phyloP scores from a whole-genome alignment of 2,329 filamentous ascomycete species.

The Blastomyces parvus region DNA sequence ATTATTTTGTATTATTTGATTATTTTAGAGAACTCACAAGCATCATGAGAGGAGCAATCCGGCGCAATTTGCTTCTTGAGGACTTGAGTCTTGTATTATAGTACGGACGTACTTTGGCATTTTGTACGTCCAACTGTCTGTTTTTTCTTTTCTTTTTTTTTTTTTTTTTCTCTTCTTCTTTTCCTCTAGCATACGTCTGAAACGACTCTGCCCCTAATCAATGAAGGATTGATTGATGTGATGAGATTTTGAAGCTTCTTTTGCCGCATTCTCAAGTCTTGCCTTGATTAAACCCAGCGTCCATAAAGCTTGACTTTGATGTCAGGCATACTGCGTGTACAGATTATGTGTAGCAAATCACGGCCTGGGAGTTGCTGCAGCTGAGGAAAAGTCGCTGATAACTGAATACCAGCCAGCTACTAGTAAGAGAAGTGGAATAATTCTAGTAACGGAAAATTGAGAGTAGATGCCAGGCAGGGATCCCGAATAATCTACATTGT shows the following conservation, averaged over 20 bases:
- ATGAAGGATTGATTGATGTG: not conserved
- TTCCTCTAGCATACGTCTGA: not conserved
- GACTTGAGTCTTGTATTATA: slow-evolving; percentile 23
- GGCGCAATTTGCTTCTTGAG: slow-evolving; percentile 21
- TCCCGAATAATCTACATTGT: too few relatives aligned
- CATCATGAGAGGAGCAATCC: slow-evolving; percentile 21
- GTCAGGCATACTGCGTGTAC: not conserved
- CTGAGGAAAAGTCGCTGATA: too few relatives aligned
- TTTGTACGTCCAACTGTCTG: not conserved
- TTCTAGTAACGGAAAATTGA: too few relatives aligned
- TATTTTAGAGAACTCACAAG: slow-evolving; percentile 11
- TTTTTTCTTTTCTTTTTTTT: not conserved
- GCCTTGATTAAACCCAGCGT: not conserved
- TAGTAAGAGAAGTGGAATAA: too few relatives aligned
- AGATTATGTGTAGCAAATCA: too few relatives aligned
- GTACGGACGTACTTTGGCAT: slow-evolving; percentile 1
- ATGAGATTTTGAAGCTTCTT: not conserved
- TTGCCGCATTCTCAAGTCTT: not conserved
- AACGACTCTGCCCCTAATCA: not conserved
- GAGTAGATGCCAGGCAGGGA: too few relatives aligned
- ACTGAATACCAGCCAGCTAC: too few relatives aligned
- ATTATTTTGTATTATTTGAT: slow-evolving; percentile 9
- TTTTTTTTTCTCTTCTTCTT: not conserved
- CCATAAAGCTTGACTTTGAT: not conserved
- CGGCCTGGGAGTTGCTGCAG: too few relatives aligned